A percentile compares a stretch with the other conserved stretches of the same genome.
These are phyloP conservation scores for Trapa incisa DNA, from an alignment of 345 rosid genomes.

Conservation along the genomic window DNA sequence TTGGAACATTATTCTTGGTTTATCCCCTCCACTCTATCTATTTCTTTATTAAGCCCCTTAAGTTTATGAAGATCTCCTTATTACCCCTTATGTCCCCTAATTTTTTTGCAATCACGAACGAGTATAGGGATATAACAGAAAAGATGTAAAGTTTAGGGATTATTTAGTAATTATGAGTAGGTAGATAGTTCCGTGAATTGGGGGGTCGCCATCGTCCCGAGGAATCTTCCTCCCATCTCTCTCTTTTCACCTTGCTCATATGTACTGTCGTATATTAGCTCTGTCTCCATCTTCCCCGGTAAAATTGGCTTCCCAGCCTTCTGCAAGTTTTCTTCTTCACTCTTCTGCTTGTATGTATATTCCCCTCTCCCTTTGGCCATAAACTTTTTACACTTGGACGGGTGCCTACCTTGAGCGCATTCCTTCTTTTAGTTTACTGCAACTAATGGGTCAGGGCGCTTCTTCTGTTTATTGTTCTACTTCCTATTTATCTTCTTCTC, in stretches of 20 bases:
- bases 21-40: background rate
- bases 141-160: background rate
- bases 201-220: no score
- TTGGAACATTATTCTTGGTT: background rate
- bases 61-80: background rate
- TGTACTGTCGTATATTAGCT: no score
- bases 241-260: no score
- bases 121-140: background rate
- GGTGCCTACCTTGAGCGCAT: background rate
- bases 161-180: background rate
- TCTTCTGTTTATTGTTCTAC: background rate
- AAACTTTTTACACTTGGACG: background rate
- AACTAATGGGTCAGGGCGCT: conserved; percentile 18
- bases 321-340: background rate
- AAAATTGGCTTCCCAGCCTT: background rate
- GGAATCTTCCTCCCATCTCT: no score
- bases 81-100: no score
- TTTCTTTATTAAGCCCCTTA: background rate
- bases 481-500: conserved; percentile 7
- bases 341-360: background rate
- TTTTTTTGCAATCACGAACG: background rate
- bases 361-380: background rate
- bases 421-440: background rate
- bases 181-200: no score
- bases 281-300: background rate